These are phyloP conservation scores for Schizonepeta tenuifolia DNA, from an alignment of 257 asterid genomes.

Conservation along the genomic window DNA sequence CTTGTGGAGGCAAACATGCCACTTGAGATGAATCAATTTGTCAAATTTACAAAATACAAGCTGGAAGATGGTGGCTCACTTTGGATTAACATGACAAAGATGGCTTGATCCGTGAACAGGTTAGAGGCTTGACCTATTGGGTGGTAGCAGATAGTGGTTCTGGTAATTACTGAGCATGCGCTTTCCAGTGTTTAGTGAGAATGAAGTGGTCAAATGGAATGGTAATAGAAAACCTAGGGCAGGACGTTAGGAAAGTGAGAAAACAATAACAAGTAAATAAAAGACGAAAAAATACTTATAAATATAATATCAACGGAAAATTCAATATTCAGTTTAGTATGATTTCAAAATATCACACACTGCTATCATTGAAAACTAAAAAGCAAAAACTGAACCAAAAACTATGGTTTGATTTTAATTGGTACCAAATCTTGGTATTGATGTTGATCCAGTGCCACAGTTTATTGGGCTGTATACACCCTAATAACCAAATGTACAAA, in stretches of 20 bases:
- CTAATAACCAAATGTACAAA: background rate
- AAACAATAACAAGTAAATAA: background rate
- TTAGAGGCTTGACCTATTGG: background rate
- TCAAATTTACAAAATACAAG: background rate
- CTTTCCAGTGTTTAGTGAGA: background rate
- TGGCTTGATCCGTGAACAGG: background rate
- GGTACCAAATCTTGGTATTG: background rate
- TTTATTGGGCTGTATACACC: background rate
- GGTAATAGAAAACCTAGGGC: background rate
- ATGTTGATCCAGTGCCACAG: background rate
- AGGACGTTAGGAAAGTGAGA: background rate
- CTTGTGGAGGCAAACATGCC: background rate
- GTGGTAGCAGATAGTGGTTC: background rate
- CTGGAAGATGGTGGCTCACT: background rate
- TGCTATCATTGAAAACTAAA: background rate
- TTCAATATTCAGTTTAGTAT: background rate
- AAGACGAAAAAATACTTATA: no score
- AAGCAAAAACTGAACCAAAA: background rate
- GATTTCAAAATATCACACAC: background rate
- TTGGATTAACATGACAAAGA: background rate
- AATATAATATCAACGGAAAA: background rate
- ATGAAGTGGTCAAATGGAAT: background rate
- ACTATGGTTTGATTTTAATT: background rate
- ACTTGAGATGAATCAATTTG: no score
- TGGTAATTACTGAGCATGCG: background rate